Conservation (phyloP, 2,329 filamentous ascomycete species). For the Fusarium algeriense region DNA sequence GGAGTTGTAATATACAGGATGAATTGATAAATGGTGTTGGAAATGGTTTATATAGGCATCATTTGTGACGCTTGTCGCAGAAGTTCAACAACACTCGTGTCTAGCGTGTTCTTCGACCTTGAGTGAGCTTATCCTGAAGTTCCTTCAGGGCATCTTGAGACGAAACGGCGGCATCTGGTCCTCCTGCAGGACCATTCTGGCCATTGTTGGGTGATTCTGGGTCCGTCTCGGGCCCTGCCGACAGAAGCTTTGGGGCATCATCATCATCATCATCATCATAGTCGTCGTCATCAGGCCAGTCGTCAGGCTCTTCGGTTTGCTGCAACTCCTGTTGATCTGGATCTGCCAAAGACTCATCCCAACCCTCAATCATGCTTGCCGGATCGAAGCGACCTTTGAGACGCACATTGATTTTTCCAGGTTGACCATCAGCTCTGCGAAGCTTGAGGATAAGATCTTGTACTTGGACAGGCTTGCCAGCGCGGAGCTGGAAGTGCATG, state of each 20-base stretch:
- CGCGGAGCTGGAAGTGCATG: constrained; percentile 41
- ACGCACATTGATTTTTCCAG: constrained; percentile 39
- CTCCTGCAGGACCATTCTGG: not conserved
- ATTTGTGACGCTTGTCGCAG: not conserved
- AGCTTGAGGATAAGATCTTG: constrained; percentile 40
- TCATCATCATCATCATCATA: not conserved
- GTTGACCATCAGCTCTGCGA: constrained; percentile 30
- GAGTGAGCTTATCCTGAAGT: not conserved
- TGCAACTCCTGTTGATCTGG: not conserved
- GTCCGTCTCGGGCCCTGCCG: not conserved
- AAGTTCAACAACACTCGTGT: not conserved
- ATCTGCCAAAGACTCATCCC: constrained; percentile 12
- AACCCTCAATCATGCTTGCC: constrained; percentile 35
- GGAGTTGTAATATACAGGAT: constrained; percentile 26
- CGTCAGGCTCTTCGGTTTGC: not conserved
- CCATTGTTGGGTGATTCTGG: not conserved
- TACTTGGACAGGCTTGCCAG: constrained; percentile 20
- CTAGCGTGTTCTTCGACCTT: not conserved
- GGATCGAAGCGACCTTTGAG: constrained; percentile 43
- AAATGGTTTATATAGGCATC: not conserved
- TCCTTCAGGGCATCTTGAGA: not conserved
- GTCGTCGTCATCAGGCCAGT: constrained; percentile 13
- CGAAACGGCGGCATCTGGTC: not conserved
- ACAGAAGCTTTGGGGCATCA: not conserved
- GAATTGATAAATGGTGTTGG: not conserved